Base-by-base conservation (phyloP, 805 yeast genomes). In the Spathaspora girioi region DNA sequence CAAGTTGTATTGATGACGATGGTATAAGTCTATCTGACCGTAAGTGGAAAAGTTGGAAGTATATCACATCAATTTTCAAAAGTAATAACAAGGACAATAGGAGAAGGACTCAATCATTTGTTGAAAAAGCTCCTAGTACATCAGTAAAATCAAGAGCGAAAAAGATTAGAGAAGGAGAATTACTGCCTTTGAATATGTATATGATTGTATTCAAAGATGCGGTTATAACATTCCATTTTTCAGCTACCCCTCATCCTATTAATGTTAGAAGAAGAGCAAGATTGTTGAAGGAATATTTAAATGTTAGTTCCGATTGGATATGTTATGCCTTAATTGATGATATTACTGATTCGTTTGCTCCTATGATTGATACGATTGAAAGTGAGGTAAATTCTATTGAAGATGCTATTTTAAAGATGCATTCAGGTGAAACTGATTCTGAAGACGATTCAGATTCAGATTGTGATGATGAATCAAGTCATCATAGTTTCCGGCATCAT, bases 301-400 rank as follows among this genome's bases (percentile, higher is more conserved):
- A 89, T 2, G 96, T 94, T 5, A 82, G 93, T 2, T 83, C 97
- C 0, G 98, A 94, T 67, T 94, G 99, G 99, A 86, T 94, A 45
- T 93, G 97, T 1, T 94, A 94, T 69, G 98, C 98, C 0, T 71
- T 94, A 56, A 89, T 94, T 59, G 99, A 94, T 72, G 98, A 94
- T 66, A 89, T 94, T 56, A 93, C 97, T 0, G 99, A 94, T 75
- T 96, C 96, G 0, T 94, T 89, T 75, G 98, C 96, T 0, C 99
- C 99, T 2, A 83, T 94, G 86, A 92, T 94, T 55, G 96, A 89
- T 52, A 82, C 93, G 45, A 92, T 94, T 48, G 98, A 94, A 64
- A 90, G 85, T 53, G 99, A 94, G 61, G 98, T 94, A 19, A 90
- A 91, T 64, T 79, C 83, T n/a, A 94, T 94, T 55, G 99, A 94